phyloP scores from a whole-genome alignment of 1,139 yeast species.

The Geotrichum reessii region DNA sequence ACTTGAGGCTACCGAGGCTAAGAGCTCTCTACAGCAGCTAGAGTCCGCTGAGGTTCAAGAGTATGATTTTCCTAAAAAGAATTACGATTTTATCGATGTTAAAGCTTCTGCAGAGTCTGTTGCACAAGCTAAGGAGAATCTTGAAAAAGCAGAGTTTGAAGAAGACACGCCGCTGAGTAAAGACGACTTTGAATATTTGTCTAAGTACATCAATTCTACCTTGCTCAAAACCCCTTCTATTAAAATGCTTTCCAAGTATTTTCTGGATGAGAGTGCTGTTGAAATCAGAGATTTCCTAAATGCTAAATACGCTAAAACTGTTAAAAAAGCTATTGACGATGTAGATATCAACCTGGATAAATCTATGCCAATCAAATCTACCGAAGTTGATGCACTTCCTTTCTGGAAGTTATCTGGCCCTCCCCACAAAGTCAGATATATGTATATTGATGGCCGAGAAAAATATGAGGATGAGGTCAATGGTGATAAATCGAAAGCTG shows the following conservation, averaged over 20 bases:
- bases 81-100: slow-evolving; percentile 2
- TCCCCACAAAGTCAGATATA: slow-evolving; percentile 83
- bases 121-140: not conserved
- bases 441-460: slow-evolving; percentile 54
- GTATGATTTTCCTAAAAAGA: slow-evolving; percentile 60
- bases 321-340: slow-evolving; percentile 44
- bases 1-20: slow-evolving; percentile 67
- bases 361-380: slow-evolving; percentile 57
- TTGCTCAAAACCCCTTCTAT: slow-evolving; percentile 46
- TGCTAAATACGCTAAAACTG: slow-evolving; percentile 44
- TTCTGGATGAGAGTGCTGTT: slow-evolving; percentile 62
- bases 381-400: slow-evolving; percentile 53
- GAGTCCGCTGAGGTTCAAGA: slow-evolving; percentile 73
- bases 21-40: slow-evolving; percentile 73
- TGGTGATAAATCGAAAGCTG: not conserved
- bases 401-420: slow-evolving; percentile 86
- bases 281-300: slow-evolving; percentile 62
- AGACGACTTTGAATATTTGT: slow-evolving; percentile 45
- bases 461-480: slow-evolving; percentile 14
- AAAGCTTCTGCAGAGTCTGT: not conserved
- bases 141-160: not conserved
- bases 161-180: slow-evolving; percentile 22
- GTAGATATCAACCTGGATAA: slow-evolving; percentile 45
- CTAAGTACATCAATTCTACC: slow-evolving; percentile 51
- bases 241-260: slow-evolving; percentile 44